Evolutionary conservation across 345 rosid species (phyloP).

Genomic region (Boechera stricta): DNA sequence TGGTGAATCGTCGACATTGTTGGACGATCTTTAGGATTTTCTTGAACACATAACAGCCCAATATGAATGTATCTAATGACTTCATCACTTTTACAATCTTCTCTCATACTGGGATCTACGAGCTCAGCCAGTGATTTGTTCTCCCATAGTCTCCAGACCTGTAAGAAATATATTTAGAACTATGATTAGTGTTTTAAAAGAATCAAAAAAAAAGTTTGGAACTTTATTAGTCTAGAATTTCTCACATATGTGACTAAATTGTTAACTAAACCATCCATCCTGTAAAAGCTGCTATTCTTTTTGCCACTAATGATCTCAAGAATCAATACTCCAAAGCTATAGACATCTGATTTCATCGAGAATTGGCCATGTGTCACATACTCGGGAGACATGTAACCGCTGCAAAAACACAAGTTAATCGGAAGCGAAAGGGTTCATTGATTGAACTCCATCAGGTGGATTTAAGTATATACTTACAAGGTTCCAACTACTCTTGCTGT

Average conservation of each 20-base stretch:
- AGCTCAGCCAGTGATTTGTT: constrained; percentile 12
- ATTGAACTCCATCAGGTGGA: not conserved
- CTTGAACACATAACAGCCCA: constrained; percentile 46
- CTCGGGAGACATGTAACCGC: constrained; percentile 23
- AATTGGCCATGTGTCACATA: constrained; percentile 31
- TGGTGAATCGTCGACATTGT: constrained; percentile 20
- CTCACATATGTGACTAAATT: constrained; percentile 43
- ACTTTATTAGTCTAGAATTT: not conserved
- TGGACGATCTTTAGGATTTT: constrained; percentile 38
- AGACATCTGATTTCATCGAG: constrained; percentile 41
- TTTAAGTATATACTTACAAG: constrained; percentile 6
- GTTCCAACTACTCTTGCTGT: constrained; percentile 43
- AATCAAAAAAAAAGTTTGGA: not conserved
- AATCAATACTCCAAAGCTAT: constrained; percentile 42
- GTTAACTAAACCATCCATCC: constrained; percentile 27
- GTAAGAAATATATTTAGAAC: not conserved
- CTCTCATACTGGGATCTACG: constrained; percentile 24
- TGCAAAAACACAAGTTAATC: too few species aligned
- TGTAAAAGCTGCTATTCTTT: constrained; percentile 37
- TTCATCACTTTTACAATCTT: constrained; percentile 24
- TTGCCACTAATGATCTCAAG: constrained; percentile 40
- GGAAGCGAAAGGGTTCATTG: not conserved
- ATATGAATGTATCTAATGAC: constrained; percentile 37
- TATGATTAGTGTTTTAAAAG: not conserved
- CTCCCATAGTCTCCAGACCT: constrained; percentile 47